Conservation (phyloP, 148 eudicot species). For the Persicaria tinctoria region DNA sequence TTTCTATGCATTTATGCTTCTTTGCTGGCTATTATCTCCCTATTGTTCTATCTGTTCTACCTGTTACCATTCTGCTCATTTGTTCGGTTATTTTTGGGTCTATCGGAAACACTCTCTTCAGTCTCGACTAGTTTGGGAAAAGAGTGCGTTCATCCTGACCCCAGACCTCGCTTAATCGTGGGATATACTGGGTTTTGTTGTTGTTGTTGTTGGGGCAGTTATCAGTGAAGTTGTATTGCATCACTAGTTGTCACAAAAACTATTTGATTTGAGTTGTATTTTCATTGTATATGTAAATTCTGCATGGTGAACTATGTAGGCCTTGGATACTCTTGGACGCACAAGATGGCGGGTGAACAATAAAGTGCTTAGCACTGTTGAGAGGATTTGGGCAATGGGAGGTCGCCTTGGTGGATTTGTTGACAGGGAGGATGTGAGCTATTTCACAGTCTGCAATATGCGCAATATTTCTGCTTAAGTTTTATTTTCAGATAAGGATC, state of each 20-base stretch:
- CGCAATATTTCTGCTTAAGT: not conserved
- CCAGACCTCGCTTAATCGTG: too few species aligned
- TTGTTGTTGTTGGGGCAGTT: not conserved
- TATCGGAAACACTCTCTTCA: too few species aligned
- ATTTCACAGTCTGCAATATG: not conserved
- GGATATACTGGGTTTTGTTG: too few species aligned
- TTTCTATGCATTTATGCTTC: too few species aligned
- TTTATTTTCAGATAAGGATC: not conserved
- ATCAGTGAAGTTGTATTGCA: not conserved
- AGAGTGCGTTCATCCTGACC: too few species aligned
- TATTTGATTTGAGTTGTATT: not conserved
- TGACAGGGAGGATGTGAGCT: conserved; percentile 77
- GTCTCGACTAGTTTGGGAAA: too few species aligned
- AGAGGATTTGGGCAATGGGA: conserved; percentile 81
- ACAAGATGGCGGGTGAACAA: conserved; percentile 92
- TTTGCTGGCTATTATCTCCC: too few species aligned
- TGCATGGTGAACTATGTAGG: conserved; percentile 31
- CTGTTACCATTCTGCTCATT: too few species aligned
- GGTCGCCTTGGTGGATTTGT: conserved; percentile 78
- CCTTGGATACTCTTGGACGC: conserved; percentile 85
- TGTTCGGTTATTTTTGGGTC: too few species aligned
- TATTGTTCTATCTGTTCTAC: too few species aligned
- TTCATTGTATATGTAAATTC: not conserved
- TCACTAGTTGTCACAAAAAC: not conserved
- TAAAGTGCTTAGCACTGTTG: conserved; percentile 63